A percentile compares a stretch with the other conserved stretches of the same genome.
Conservation (phyloP, 495 filamentous ascomycete species). For the Aspergillus cavernicola region DNA sequence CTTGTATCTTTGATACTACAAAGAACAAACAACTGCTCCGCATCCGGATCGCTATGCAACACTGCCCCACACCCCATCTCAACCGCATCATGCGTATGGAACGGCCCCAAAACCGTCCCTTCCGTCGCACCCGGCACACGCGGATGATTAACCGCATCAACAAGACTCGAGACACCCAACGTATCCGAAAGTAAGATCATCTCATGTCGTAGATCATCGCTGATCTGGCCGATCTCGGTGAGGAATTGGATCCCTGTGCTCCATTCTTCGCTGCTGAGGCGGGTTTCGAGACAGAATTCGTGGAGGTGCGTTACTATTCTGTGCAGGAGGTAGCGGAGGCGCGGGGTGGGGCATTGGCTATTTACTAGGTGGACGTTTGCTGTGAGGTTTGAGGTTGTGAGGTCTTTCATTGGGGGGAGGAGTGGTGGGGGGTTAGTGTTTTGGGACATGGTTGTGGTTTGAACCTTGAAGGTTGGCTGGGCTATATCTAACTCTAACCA, state of each 20-base stretch:
- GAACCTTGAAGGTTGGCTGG: too few species aligned
- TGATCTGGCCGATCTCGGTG: constrained; percentile 59
- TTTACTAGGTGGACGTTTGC: constrained; percentile 62
- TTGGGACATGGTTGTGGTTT: too few species aligned
- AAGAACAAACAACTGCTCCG: constrained; percentile 55
- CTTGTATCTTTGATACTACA: constrained; percentile 63
- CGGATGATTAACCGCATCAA: constrained; percentile 66
- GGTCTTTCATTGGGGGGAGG: constrained; percentile 53
- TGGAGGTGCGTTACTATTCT: constrained; percentile 64
- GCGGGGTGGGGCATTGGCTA: constrained; percentile 52
- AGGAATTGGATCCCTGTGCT: constrained; percentile 58
- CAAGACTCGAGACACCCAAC: constrained; percentile 71
- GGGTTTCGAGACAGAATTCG: constrained; percentile 66
- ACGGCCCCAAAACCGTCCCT: constrained; percentile 76
- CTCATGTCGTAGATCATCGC: constrained; percentile 64
- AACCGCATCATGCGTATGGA: constrained; percentile 78
- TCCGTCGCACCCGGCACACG: constrained; percentile 65
- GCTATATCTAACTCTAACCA: too few species aligned
- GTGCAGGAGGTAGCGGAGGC: constrained; percentile 60
- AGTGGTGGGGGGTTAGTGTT: background rate
- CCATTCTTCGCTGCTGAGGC: constrained; percentile 68
- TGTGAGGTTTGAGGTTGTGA: constrained; percentile 71
- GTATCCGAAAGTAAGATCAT: constrained; percentile 83
- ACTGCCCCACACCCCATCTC: constrained; percentile 50
- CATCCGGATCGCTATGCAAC: constrained; percentile 54